These are phyloP conservation scores for Torulaspora franciscae DNA, from an alignment of 805 yeast species.

Conservation along the genomic window DNA sequence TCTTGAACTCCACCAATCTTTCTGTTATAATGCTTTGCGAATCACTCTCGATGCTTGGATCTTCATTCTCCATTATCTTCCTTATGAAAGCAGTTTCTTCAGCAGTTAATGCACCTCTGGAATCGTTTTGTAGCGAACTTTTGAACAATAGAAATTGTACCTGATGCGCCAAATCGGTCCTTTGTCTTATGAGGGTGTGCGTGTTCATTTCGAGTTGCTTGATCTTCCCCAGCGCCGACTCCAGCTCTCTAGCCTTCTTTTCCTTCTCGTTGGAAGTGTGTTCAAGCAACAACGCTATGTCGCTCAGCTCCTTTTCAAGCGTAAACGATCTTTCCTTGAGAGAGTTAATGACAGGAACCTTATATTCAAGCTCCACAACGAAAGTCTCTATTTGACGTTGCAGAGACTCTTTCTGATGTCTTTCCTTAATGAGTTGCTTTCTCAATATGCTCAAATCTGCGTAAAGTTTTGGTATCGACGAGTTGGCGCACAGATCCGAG, in stretches of 20 bases:
- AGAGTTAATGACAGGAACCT: slow-evolving; percentile 69
- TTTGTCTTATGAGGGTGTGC: slow-evolving; percentile 48
- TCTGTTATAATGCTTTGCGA: slow-evolving; percentile 69
- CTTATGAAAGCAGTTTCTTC: slow-evolving; percentile 64
- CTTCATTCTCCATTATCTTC: slow-evolving; percentile 40
- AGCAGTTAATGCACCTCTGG: slow-evolving; percentile 56
- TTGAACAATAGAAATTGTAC: slow-evolving; percentile 70
- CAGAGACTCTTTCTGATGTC: slow-evolving; percentile 62
- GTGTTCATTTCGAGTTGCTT: slow-evolving; percentile 36
- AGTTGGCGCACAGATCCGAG: slow-evolving; percentile 9
- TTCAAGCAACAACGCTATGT: slow-evolving; percentile 54
- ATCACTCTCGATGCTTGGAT: slow-evolving; percentile 46
- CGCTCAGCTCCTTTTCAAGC: slow-evolving; percentile 51
- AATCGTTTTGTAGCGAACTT: slow-evolving; percentile 50
- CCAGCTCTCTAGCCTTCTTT: slow-evolving; percentile 29
- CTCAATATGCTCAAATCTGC: slow-evolving; percentile 60
- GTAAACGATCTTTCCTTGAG: slow-evolving; percentile 55
- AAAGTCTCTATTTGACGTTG: slow-evolving; percentile 67
- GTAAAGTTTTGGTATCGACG: slow-evolving; percentile 37
- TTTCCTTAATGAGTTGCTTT: slow-evolving; percentile 63
- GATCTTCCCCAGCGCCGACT: slow-evolving; percentile 21
- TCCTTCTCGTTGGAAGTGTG: slow-evolving; percentile 47
- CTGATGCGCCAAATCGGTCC: slow-evolving; percentile 74
- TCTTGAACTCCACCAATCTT: slow-evolving; percentile 65
- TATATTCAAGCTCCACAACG: slow-evolving; percentile 68